A percentile compares a stretch with the other conserved stretches of the same genome.
Conservation (phyloP, 805 yeast genomes). For the Brettanomyces sp. region DNA sequence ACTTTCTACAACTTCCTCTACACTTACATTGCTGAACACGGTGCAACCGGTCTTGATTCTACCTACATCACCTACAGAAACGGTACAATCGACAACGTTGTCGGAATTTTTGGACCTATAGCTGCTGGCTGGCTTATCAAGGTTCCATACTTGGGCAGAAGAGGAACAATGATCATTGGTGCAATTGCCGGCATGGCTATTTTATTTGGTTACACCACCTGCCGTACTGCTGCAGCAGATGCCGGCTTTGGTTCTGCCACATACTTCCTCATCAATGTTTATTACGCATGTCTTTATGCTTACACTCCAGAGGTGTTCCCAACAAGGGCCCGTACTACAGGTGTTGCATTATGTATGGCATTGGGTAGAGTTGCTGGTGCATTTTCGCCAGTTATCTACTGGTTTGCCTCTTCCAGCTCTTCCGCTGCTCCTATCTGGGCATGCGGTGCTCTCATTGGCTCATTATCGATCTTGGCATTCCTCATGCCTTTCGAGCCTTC, state of each 20-base stretch:
- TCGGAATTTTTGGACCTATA: conserved; percentile 44
- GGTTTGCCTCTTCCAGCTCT: conserved; percentile 35
- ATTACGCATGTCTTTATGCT: conserved; percentile 53
- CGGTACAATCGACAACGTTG: conserved; percentile 36
- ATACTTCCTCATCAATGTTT: conserved; percentile 37
- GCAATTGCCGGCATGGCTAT: conserved; percentile 47
- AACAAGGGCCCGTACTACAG: conserved; percentile 45
- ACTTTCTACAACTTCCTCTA: conserved; percentile 47
- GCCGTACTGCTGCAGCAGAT: conserved; percentile 43
- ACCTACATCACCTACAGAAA: conserved; percentile 36
- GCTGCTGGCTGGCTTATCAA: conserved; percentile 33
- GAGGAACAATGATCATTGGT: conserved; percentile 47
- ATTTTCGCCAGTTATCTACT: conserved; percentile 49
- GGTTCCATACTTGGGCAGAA: conserved; percentile 37
- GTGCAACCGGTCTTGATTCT: conserved; percentile 35
- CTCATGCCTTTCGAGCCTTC: conserved; percentile 44
- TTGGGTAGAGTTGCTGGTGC: conserved; percentile 43
- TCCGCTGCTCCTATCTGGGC: conserved; percentile 56
- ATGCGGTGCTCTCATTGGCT: conserved; percentile 45
- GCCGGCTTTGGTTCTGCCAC: conserved; percentile 42
- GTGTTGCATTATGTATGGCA: conserved; percentile 49
- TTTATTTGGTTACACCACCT: conserved; percentile 55
- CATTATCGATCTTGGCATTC: conserved; percentile 34
- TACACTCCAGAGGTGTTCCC: conserved; percentile 61
- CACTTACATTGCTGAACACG: conserved; percentile 39